phyloP scores from a whole-genome alignment of 2,329 filamentous ascomycete genomes.

The Nemania bipapillata region DNA sequence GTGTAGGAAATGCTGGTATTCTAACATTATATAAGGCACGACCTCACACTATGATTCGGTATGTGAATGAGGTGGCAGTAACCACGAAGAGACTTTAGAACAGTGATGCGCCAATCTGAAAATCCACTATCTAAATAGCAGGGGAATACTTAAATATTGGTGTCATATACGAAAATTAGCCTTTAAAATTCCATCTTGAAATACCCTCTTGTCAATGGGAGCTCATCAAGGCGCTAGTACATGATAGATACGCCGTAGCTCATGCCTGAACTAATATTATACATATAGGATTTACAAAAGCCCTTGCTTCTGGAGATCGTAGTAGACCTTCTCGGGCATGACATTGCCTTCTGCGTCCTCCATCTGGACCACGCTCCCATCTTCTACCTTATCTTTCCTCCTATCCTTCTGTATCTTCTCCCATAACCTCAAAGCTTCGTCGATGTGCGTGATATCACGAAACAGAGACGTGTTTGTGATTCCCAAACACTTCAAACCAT shows the following conservation, averaged over 20 bases:
- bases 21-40: neutral
- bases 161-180: neutral
- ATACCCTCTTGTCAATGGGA: neutral
- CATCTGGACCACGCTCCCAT: constrained; percentile 94
- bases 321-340: constrained; percentile 98
- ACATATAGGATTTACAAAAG: constrained; percentile 66
- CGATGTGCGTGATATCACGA: constrained; percentile 91
- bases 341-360: constrained; percentile 97
- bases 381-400: constrained; percentile 78
- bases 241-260: neutral
- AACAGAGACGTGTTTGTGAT: constrained; percentile 92
- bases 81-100: too few species aligned
- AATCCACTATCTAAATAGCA: neutral
- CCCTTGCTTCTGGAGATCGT: constrained; percentile 92
- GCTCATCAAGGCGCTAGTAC: neutral
- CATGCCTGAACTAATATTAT: neutral
- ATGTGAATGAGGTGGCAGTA: too few species aligned
- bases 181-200: neutral
- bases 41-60: too few species aligned
- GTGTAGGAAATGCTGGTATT: neutral
- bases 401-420: constrained; percentile 90
- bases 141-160: neutral
- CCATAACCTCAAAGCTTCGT: constrained; percentile 89
- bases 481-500: constrained; percentile 91
- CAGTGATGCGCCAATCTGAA: neutral